Percentiles rank a stretch among this genome's conserved stretches.
Conservation (phyloP, 1,139 yeast genomes). For the Magnusiomyces ingens region DNA sequence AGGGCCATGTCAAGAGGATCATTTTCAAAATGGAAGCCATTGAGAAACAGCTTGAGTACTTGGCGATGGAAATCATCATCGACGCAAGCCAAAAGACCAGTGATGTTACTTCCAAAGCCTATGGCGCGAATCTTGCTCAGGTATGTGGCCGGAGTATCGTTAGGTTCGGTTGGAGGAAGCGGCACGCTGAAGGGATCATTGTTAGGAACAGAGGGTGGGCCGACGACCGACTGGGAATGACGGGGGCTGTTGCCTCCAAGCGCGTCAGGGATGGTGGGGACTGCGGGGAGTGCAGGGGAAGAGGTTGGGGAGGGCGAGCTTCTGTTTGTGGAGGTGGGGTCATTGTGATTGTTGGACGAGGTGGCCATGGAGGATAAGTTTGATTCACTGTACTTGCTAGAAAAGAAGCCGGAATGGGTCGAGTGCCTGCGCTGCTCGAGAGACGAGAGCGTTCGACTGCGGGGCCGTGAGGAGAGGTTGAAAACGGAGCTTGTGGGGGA, state of each 20-base stretch:
- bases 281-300: background rate
- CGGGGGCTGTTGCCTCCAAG: background rate
- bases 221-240: slow-evolving; percentile 3
- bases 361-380: slow-evolving; percentile 17
- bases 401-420: slow-evolving; percentile 9
- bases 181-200: slow-evolving; percentile 4
- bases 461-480: slow-evolving; percentile 17
- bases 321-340: slow-evolving; percentile 4
- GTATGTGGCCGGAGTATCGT: slow-evolving; percentile 36
- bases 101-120: slow-evolving; percentile 34
- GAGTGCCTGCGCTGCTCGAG: slow-evolving; percentile 16
- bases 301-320: slow-evolving; percentile 6
- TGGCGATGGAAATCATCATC: slow-evolving; percentile 34
- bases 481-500: slow-evolving; percentile 6
- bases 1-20: slow-evolving; percentile 59
- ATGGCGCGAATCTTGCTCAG: slow-evolving; percentile 30
- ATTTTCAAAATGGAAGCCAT: slow-evolving; percentile 41
- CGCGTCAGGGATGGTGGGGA: background rate
- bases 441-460: slow-evolving; percentile 23
- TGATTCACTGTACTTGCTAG: slow-evolving; percentile 12
- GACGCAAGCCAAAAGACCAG: slow-evolving; percentile 35
- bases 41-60: slow-evolving; percentile 36
- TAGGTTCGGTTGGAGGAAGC: slow-evolving; percentile 30
- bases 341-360: background rate
- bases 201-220: slow-evolving; percentile 1